Percentiles rank a stretch among this genome's conserved stretches.
These are phyloP conservation scores for Alternaria triticimaculans DNA, from an alignment of 2,329 filamentous ascomycete genomes.

Conservation along the genomic window DNA sequence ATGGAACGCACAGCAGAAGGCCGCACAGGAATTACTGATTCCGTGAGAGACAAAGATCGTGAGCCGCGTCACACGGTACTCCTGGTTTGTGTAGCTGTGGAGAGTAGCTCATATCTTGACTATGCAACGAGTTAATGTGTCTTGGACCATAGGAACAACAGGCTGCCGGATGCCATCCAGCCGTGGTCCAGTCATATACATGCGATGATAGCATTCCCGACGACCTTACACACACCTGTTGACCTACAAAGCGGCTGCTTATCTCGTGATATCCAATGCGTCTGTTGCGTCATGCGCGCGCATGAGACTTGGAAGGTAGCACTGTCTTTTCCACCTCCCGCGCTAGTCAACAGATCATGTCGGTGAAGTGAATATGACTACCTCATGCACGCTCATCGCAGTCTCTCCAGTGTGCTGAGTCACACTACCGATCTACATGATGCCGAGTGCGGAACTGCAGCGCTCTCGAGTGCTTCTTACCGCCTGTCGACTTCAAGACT, in stretches of 20 bases:
- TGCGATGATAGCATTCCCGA: neutral
- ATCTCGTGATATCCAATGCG: neutral
- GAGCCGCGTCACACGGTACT: neutral
- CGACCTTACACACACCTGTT: neutral
- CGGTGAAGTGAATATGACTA: neutral
- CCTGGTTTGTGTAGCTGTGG: neutral
- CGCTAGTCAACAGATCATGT: neutral
- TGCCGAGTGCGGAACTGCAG: neutral
- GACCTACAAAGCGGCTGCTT: neutral
- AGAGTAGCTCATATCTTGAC: neutral
- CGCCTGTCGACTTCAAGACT: neutral
- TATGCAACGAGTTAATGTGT: neutral
- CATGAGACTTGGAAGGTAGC: neutral
- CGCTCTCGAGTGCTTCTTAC: neutral
- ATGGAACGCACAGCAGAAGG: neutral
- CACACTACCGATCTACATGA: neutral
- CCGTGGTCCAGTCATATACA: neutral
- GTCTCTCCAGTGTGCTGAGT: neutral
- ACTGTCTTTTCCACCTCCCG: neutral
- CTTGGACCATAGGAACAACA: neutral
- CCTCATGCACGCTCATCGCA: neutral
- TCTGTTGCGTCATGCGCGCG: neutral
- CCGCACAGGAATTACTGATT: neutral
- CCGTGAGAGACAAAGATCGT: neutral
- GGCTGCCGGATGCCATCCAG: neutral